Conservation (phyloP, 495 filamentous ascomycete species). For the Lasiosphaeria ovina region DNA sequence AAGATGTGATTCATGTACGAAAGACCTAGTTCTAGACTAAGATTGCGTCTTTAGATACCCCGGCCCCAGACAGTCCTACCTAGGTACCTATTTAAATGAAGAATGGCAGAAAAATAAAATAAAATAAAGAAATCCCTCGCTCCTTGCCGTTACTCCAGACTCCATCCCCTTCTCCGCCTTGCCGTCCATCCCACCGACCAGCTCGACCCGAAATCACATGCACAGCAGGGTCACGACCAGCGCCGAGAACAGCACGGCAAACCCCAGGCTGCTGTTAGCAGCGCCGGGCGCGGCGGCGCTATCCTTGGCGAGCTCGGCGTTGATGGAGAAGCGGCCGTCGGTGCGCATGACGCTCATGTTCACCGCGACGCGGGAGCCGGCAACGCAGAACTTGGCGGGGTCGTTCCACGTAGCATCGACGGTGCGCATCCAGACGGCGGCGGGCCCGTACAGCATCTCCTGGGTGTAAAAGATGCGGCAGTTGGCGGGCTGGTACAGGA, state of each 20-base stretch:
- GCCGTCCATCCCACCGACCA: too few relatives aligned
- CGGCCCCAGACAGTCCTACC: too few relatives aligned
- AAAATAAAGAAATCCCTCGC: too few relatives aligned
- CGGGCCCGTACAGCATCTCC: constrained; percentile 41
- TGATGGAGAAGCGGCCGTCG: constrained; percentile 15
- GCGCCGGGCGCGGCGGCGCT: background rate
- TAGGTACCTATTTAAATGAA: too few relatives aligned
- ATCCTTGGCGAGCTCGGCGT: background rate
- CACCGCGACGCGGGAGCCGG: constrained; percentile 16
- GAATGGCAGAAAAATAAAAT: too few relatives aligned
- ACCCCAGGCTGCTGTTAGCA: background rate
- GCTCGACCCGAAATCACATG: background rate
- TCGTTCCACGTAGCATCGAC: constrained; percentile 71
- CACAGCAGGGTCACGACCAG: background rate
- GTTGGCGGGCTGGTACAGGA: constrained; percentile 51
- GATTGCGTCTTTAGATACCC: too few relatives aligned
- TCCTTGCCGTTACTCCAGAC: too few relatives aligned
- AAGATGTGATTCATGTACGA: too few relatives aligned
- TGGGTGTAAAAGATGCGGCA: constrained; percentile 56
- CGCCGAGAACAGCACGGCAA: constrained; percentile 1
- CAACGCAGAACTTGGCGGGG: constrained; percentile 18
- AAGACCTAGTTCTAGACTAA: too few relatives aligned
- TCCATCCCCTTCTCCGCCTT: too few relatives aligned
- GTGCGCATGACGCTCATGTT: constrained; percentile 9
- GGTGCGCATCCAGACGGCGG: constrained; percentile 45